phyloP scores from a whole-genome alignment of 2,329 filamentous ascomycete species.

The Beauveria sp. region DNA sequence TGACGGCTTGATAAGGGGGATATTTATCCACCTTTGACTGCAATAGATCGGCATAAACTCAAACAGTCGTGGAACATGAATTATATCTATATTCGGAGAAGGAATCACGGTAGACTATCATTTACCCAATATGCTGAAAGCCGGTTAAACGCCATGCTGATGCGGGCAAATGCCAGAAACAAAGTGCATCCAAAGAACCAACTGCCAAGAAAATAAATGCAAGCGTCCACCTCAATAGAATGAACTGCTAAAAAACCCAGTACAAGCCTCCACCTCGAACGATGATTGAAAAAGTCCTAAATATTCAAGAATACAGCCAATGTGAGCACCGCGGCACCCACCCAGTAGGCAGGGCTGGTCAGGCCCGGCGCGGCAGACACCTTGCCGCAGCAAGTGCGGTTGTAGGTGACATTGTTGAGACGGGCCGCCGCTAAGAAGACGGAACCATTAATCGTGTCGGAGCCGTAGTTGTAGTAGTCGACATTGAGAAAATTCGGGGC shows the following conservation, averaged over 20 bases:
- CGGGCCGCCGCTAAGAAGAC: constrained; percentile 68
- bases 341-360: constrained; percentile 12
- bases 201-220: not conserved
- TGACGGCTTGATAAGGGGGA: too few species aligned
- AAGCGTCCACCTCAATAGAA: too few species aligned
- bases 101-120: not conserved
- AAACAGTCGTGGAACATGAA: not conserved
- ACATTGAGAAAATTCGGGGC: constrained; percentile 75
- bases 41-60: not conserved
- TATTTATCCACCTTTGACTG: not conserved
- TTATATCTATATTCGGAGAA: not conserved
- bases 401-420: constrained; percentile 67
- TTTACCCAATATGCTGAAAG: not conserved
- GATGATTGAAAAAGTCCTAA: not conserved
- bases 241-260: too few species aligned
- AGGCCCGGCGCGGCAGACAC: constrained; percentile 22
- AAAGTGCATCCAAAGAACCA: not conserved
- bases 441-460: constrained; percentile 48
- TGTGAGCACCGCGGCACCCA: constrained; percentile 15
- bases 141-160: constrained; percentile 6
- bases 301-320: constrained; percentile 15
- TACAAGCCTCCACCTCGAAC: too few species aligned
- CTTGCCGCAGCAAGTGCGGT: constrained; percentile 46
- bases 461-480: constrained; percentile 73
- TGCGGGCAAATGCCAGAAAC: not conserved